Base-by-base conservation (phyloP, 2,329 filamentous ascomycete genomes). In the Aureobasidium sp. region DNA sequence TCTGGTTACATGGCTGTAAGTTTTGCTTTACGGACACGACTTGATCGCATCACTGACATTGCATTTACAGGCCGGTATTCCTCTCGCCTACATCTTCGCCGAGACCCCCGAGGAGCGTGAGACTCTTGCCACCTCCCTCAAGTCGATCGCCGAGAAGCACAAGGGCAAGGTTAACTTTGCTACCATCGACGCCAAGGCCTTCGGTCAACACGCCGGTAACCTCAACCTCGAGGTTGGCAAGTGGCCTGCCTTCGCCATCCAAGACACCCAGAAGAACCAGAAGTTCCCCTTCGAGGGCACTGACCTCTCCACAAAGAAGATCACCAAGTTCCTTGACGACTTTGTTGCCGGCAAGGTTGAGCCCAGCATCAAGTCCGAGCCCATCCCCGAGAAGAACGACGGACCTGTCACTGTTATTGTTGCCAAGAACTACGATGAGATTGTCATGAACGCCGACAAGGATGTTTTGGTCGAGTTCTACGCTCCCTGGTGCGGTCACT, bases 391-490 rank as follows among this genome's bases (percentile, higher is more conserved):
- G 85, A 88, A 84, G 67, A 90, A 99, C 78, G 91, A 97, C 67
- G 91, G 90, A 62, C 84, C 91, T 66, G 93, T 97, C 71, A 87
- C 86, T 64, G 83, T 95, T 65, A 84, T 99, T 63, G 94, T 99
- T 63, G 94, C 93, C 75, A 89, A 96, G 81, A 93, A 84, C 80
- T 99, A 97, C 84, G 83, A 96, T 67, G 84, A 95, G 8, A 80
- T 97, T 68, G 92, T 99, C 72, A 84, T 97, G 62, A 88, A 99
- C 74, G 88, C 96, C 77, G 83, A 87, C 74, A 97, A 97, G 88
- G 94, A 99, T 77, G 94, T 99, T 64, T 85, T 99, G 68, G 79
- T 99, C 67, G 94, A 99, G 82, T 97, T 96, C 82, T 99, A 99
- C 81, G 94, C 94, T 64, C 94, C 94, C 67, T 87, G 85, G 85